Evolutionary conservation across 805 yeast species (phyloP), one percentile per base, ranked within the genome.

Genomic region (Metschnikowia colocasiae): DNA sequence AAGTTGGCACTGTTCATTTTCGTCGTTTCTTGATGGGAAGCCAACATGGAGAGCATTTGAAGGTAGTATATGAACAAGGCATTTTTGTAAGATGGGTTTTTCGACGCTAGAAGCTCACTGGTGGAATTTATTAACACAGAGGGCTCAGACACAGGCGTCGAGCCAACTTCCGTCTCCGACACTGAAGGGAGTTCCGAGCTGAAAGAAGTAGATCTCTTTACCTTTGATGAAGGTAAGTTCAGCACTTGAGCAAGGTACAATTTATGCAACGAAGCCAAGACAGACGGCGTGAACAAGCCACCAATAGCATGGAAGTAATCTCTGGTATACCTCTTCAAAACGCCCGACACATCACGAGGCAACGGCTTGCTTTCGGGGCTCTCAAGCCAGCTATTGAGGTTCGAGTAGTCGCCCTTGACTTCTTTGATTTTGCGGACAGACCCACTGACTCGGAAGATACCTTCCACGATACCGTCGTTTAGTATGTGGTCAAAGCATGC

Each of bases 361-460:
- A 48, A 53, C 3, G 58, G 58, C 23, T 27, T 40, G 18, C 26
- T 29, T 4, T 39, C 37, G 8, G 54, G 45, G 4, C 45, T 43
- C 13, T 53, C 48, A 7, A 64, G 55, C 64, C 64, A 61, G 31
- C 25, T 19, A 23, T 50, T 46, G 26, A 51, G 57, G 18, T 48
- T 49, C 15, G 54, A 40, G 40, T 51, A 52, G 46, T 61, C 56
- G 3, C 52, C 44, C 29, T 59, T 53, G 16, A 65, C 56, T 26
- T 43, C 51, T 10, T 49, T 47, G 48, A 56, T 56, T 27, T 66
- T 56, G 37, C 61, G 57, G 25, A 57, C 56, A 1, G 69, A 64
- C 9, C 71, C 71, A 40, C 60, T 63, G 16, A 66, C 58, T 25
- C 71, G 53, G 45, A 66, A 66, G 6, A 64, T 50, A 15, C 71